A percentile compares a stretch with the other conserved stretches of the same genome.
phyloP scores from a whole-genome alignment of 345 rosid species.

The Capsella bursapastoris region DNA sequence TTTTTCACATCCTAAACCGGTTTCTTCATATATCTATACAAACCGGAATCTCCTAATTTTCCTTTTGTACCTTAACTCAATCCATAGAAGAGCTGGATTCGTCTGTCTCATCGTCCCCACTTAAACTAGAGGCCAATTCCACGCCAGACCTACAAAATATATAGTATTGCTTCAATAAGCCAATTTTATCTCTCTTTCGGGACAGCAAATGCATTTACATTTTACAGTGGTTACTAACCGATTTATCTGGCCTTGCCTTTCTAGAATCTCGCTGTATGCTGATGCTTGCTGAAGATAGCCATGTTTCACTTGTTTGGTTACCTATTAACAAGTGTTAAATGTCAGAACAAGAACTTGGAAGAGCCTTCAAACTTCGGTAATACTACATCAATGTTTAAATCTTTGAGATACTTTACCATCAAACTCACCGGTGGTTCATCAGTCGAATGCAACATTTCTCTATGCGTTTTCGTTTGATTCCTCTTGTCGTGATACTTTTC shows the following conservation, averaged over 20 bases:
- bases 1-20: conserved; percentile 35
- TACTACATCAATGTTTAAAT: neutral
- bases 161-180: conserved; percentile 21
- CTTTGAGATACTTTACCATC: conserved; percentile 13
- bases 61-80: conserved; percentile 35
- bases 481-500: conserved; percentile 49
- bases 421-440: conserved; percentile 58
- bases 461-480: conserved; percentile 44
- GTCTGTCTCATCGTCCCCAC: conserved; percentile 78
- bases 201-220: conserved; percentile 26
- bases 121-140: conserved; percentile 64
- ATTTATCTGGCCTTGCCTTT: conserved; percentile 47
- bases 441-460: conserved; percentile 43
- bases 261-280: conserved; percentile 46
- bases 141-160: conserved; percentile 48
- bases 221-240: conserved; percentile 53
- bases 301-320: conserved; percentile 47
- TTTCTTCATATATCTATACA: conserved; percentile 34
- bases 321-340: conserved; percentile 46
- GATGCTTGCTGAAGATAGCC: conserved; percentile 54
- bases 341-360: conserved; percentile 31
- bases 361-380: neutral
- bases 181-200: conserved; percentile 4
- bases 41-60: conserved; percentile 29
- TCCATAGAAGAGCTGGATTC: conserved; percentile 65